Evolutionary conservation across 257 asterid genomes (phyloP), one percentile per base, ranked within the genome.

Genomic region (Leptodermis oblonga): DNA sequence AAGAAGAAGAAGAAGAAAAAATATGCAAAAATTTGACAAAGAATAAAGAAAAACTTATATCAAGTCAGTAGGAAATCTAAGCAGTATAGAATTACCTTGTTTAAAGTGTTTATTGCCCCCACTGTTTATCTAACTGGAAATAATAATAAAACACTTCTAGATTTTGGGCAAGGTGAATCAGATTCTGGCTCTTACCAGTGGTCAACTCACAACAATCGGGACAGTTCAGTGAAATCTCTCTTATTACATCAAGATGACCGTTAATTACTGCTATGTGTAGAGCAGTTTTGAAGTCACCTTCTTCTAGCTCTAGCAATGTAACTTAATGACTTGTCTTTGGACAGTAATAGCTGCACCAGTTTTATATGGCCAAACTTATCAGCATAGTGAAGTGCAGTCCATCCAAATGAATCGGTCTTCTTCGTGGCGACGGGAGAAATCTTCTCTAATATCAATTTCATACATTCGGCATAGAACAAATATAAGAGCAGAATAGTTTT

Each of bases 341-440:
- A 36, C 67, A 62, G 4, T 5, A 62, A 18, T n/a, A 39, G 52
- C 17, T 18, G 23, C 30, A 30, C 22, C 12, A 43, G 18, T 17
- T 17, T 42, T 28, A 3, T 26, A 31, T 33, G 34, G 13, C 36
- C 53, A 26, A n/a, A 48, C 7, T 17, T 13, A 1, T 70, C 76
- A 10, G 75, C 75, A 41, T 69, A 55, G 14, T 76, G 76, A 26
- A 76, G 59, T 1, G 80, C 63, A 23, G 36, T 70, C 69, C 71
- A 76, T 30, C 76, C 76, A n/a, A 4, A 4, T 9, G 26, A 10
- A 15, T 75, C 79, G 0, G 10, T 34, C 17, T 53, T 7, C 58
- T 25, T 67, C n/a, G 33, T 62, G 26, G 36, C 22, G 11, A 33
- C 15, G 25, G 25, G n/a, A 3, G 49, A 30, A 25, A 62, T 3